Evolutionary conservation across 148 eudicot species (phyloP).

Genomic region (Salicornia ramosissima): DNA sequence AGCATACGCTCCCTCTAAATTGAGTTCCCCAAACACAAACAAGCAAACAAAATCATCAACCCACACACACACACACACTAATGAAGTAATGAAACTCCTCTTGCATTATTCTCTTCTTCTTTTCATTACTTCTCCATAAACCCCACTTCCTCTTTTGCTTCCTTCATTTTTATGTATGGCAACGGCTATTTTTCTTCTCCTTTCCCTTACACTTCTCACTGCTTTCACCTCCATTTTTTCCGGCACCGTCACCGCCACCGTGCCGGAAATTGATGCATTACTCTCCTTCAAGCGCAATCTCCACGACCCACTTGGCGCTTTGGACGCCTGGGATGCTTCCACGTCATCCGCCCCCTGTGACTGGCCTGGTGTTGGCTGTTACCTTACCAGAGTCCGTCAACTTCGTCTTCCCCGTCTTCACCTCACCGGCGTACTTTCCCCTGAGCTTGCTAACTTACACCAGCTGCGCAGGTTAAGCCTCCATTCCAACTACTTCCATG

Average conservation of each 20-base stretch:
- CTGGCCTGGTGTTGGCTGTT: constrained; percentile 60
- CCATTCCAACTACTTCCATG: constrained; percentile 43
- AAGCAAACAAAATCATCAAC: neutral
- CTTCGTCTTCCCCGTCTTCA: constrained; percentile 49
- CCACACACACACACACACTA: neutral
- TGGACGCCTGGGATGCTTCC: constrained; percentile 45
- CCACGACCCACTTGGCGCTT: constrained; percentile 46
- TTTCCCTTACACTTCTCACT: neutral
- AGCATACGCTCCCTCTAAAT: constrained; percentile 8
- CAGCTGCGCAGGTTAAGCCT: constrained; percentile 46
- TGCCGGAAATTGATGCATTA: constrained; percentile 38
- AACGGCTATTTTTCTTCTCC: constrained; percentile 25
- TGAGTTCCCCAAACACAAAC: constrained; percentile 2
- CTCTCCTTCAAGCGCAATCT: constrained; percentile 31
- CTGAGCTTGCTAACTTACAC: constrained; percentile 31
- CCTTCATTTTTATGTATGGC: neutral
- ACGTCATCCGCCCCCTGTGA: constrained; percentile 64
- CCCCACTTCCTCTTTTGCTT: neutral
- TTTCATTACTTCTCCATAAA: neutral
- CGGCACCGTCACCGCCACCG: constrained; percentile 1
- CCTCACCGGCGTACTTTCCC: constrained; percentile 39
- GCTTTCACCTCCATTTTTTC: neutral
- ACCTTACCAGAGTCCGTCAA: constrained; percentile 24
- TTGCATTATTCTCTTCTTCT: neutral
- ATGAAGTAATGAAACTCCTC: neutral